Percentiles rank a stretch among this genome's conserved stretches.
Evolutionary conservation across 2,329 filamentous ascomycete genomes (phyloP).

Genomic region (Epichloe sylvatica): DNA sequence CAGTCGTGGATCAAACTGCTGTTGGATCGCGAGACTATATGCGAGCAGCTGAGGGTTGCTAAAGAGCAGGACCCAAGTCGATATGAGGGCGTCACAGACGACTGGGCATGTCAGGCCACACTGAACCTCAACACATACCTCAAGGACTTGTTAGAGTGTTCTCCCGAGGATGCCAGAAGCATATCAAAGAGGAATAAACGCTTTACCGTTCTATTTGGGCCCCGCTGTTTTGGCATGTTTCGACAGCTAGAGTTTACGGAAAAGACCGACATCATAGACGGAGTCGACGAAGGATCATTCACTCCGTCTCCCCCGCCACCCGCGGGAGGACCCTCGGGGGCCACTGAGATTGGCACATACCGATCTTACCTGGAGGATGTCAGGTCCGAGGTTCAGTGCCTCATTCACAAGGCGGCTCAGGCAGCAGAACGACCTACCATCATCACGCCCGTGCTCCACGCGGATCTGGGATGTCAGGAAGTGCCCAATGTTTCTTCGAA

Average conservation of each 20-base stretch:
- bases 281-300: conserved; percentile 25
- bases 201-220: conserved; percentile 39
- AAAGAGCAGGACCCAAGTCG: conserved; percentile 32
- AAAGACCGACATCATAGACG: conserved; percentile 22
- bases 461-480: conserved; percentile 18
- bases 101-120: conserved; percentile 27
- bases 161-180: conserved; percentile 23
- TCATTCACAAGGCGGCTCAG: conserved; percentile 23
- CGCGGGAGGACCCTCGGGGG: conserved; percentile 17
- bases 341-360: conserved; percentile 26
- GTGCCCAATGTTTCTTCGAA: conserved; percentile 15
- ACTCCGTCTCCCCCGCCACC: conserved; percentile 22
- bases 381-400: conserved; percentile 32
- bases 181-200: conserved; percentile 45
- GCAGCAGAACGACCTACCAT: conserved; percentile 16
- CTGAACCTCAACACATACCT: conserved; percentile 37
- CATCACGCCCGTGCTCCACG: conserved; percentile 19
- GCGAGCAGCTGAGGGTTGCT: conserved; percentile 24
- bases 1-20: conserved; percentile 29
- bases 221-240: conserved; percentile 35
- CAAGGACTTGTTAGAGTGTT: conserved; percentile 31
- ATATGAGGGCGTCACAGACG: conserved; percentile 29
- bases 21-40: conserved; percentile 30
- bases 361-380: conserved; percentile 37
- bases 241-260: conserved; percentile 35